Conservation (phyloP, 345 rosid genomes). For the Ceriops decandra region DNA sequence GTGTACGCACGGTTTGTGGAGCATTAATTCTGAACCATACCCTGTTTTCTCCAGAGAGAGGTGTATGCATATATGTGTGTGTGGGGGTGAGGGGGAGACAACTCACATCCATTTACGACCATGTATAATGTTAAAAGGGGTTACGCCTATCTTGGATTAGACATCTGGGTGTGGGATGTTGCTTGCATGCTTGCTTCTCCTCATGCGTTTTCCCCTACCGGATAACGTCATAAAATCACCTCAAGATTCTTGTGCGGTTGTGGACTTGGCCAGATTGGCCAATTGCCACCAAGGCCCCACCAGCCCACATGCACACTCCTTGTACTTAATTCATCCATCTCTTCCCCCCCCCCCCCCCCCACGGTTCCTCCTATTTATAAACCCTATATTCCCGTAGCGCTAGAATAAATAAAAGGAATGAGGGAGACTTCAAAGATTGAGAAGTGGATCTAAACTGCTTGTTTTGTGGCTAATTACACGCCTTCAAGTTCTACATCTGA, state of each 20-base stretch:
- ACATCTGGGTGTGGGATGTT: conserved; percentile 36
- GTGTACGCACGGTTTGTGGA: conserved; percentile 10
- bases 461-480: not conserved
- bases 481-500: not conserved
- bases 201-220: conserved; percentile 30
- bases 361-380: conserved; percentile 32
- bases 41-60: not conserved
- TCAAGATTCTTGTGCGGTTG: conserved; percentile 40
- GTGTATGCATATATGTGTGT: not conserved
- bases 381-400: conserved; percentile 14
- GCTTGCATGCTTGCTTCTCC: conserved; percentile 24
- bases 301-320: conserved; percentile 41
- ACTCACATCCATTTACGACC: conserved; percentile 30
- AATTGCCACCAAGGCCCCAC: conserved; percentile 47
- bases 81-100: conserved; percentile 8
- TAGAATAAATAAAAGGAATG: not conserved
- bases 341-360: not conserved
- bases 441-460: not conserved
- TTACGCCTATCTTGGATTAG: conserved; percentile 34
- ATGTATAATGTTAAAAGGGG: conserved; percentile 20
- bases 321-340: conserved; percentile 13
- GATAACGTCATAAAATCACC: conserved; percentile 40
- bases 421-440: not conserved
- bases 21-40: conserved; percentile 26
- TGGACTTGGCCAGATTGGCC: conserved; percentile 42